Evolutionary conservation across 2,329 filamentous ascomycete genomes (phyloP), one percentile per base, ranked within the genome.

Genomic region (Pseudogymnoascus sp.): DNA sequence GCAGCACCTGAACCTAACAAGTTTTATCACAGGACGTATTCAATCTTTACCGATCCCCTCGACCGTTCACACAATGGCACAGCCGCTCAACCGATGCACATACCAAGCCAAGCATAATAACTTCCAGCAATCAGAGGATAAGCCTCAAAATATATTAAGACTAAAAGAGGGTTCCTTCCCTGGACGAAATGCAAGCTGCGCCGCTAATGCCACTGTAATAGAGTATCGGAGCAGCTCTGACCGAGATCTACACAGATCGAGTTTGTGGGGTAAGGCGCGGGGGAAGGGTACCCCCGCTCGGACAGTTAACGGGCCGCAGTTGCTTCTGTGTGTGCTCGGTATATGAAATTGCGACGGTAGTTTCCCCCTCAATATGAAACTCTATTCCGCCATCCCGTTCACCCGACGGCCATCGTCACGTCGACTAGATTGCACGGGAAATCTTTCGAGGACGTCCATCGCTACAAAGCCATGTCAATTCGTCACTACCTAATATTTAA

Each of bases 361-460:
- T 52, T 52, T 30, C 45, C 45, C 45, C 45, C 25, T 52, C 45
- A 52, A 30, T 52, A 52, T 52, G 45, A 52, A 52, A 52, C 45
- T 52, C n/a, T 52, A 52, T 52, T 52, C 25, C 7, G 45, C 14
- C 45, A 52, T 52, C 45, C 45, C 45, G 25, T 52, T 52, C 45
- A 52, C 45, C 45, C 45, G 45, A 52, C 7, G 9, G n/a, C n/a
- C 45, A 19, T 30, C 14, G 4, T 52, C 8, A 52, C 25, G 9
- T 52, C 25, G 25, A 52, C 25, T 52, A 52, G 23, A 52, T 52
- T 52, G 25, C 45, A 52, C 45, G 25, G 45, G 45, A 52, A 52
- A 52, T 52, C n/a, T 52, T 19, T 30, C 5, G 25, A 19, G 8
- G 12, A 52, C 9, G 25, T 52, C 45, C 45, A 52, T 52, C 45